Percentiles rank a stretch among this genome's conserved stretches.
These are phyloP conservation scores for Spatholobus suberectus DNA, from an alignment of 306 rosid species.

Conservation along the genomic window DNA sequence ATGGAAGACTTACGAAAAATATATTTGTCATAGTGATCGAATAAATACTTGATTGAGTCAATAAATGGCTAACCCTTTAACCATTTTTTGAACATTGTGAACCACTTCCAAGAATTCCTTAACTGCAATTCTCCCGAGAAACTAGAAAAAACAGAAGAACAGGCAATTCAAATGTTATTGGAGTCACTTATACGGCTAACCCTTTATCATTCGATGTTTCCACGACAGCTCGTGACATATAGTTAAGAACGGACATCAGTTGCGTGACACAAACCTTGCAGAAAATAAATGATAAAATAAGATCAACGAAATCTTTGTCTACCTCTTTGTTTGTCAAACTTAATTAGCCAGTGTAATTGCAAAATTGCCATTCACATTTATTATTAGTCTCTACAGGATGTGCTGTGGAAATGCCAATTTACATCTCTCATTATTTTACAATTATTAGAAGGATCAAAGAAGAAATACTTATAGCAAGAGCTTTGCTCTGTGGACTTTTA, in stretches of 20 bases:
- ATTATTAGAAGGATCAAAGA: neutral
- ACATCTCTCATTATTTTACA: slow-evolving; percentile 2
- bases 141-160: neutral
- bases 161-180: neutral
- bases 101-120: neutral
- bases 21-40: neutral
- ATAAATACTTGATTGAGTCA: neutral
- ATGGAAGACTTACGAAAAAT: neutral
- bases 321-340: neutral
- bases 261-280: neutral
- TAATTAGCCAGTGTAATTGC: neutral
- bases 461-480: neutral
- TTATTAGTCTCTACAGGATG: neutral
- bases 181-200: too few relatives aligned
- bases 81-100: neutral
- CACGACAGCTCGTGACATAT: neutral
- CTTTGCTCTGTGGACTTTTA: neutral
- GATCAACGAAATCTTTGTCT: neutral
- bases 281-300: neutral
- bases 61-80: neutral
- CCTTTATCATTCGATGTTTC: too few relatives aligned
- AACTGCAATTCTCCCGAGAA: neutral
- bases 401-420: neutral
- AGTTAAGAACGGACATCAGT: too few relatives aligned
- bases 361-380: slow-evolving; percentile 15